Evolutionary conservation across 2,329 filamentous ascomycete genomes (phyloP).

Genomic region (Orbilia quercus): DNA sequence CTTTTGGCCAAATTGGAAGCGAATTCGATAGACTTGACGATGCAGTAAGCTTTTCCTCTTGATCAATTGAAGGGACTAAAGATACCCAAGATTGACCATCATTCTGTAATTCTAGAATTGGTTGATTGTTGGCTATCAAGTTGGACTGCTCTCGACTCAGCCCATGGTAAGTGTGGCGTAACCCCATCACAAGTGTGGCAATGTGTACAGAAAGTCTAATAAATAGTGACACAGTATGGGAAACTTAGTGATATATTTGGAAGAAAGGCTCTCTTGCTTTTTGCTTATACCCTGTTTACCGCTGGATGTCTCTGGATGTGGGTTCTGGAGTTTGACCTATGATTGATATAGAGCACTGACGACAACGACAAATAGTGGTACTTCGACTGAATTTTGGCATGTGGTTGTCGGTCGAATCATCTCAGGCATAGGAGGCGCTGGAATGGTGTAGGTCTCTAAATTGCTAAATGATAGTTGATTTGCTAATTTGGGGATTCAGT

Average conservation of each 20-base stretch:
- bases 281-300: slow-evolving; percentile 74
- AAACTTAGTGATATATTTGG: slow-evolving; percentile 78
- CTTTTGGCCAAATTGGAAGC: slow-evolving; percentile 72
- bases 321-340: neutral
- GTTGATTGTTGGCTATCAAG: slow-evolving; percentile 53
- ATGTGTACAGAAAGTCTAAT: slow-evolving; percentile 72
- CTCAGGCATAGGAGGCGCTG: slow-evolving; percentile 61
- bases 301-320: slow-evolving; percentile 69
- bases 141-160: slow-evolving; percentile 41
- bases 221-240: slow-evolving; percentile 77
- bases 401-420: slow-evolving; percentile 59
- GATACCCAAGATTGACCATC: neutral
- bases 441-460: slow-evolving; percentile 57
- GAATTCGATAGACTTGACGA: slow-evolving; percentile 64
- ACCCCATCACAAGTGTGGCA: neutral
- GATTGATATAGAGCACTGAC: neutral
- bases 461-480: neutral
- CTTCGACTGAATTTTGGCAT: slow-evolving; percentile 51
- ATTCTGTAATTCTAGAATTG: slow-evolving; percentile 31
- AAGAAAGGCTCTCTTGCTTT: slow-evolving; percentile 73
- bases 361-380: slow-evolving; percentile 22
- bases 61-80: neutral
- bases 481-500: neutral
- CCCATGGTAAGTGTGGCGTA: slow-evolving; percentile 36
- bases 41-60: slow-evolving; percentile 15